Evolutionary conservation across 352 stramenopile genomes (phyloP), one percentile per base, ranked within the genome.

Genomic region (Phytophthora meadii): DNA sequence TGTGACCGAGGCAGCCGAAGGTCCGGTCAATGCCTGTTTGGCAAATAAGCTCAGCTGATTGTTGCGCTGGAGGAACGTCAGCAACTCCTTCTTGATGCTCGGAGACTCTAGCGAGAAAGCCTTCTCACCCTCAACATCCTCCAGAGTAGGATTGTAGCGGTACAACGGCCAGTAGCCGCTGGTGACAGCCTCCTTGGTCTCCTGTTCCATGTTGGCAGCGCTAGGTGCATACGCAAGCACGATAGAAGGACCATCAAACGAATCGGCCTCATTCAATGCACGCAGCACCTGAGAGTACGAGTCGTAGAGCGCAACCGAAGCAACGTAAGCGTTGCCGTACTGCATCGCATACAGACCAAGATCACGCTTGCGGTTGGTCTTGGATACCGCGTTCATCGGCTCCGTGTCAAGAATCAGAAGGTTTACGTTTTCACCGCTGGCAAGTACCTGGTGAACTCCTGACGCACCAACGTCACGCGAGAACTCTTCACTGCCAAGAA

Each of bases 291-390:
- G 84, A 49, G 84, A 92, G 68, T 94, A 91, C 65, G 82, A 92
- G 68, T 92, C 87, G 78, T 97, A 96, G 12, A 98, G 72, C 36
- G 88, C 90, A 4, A 98, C 90, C 1, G 89, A 97, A 5, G 92
- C 92, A 44, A 98, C 90, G 68, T 98, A 98, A 1, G 93, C 87
- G 72, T 97, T 96, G 61, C 94, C 90, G 67, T 98, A 98, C 62
- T 95, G 91, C 92, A 98, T 98, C 15, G 94, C 93, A 50, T 97
- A 97, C 49, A 97, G 74, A 32, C 91, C 92, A 12, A 98, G 78
- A 51, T 97, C 90, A 37, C 94, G 94, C 79, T 98, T 98, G 65
- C 86, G 84, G 74, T 94, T 84, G 53, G 50, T 87, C 60, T 81
- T 79, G n/a, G 74, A 75, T 2, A 88, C 60, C 11, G 74, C 66